Percentiles rank a stretch among this genome's conserved stretches.
Evolutionary conservation across 2,329 filamentous ascomycete species (phyloP).

Genomic region (Verruconis gallopava): DNA sequence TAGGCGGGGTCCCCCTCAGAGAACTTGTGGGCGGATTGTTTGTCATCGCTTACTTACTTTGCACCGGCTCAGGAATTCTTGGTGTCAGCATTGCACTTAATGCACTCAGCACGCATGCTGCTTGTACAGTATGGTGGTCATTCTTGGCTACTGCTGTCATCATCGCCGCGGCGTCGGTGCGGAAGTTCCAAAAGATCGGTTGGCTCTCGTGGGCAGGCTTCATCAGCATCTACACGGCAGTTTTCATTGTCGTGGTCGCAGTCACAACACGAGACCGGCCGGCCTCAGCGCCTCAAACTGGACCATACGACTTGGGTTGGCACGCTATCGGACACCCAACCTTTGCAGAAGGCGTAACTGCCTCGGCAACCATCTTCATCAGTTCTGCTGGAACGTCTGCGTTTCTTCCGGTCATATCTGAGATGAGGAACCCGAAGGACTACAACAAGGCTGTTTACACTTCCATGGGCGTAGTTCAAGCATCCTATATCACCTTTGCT

Average conservation of each 20-base stretch:
- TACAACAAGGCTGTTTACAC: constrained; percentile 48
- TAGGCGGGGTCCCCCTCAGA: constrained; percentile 39
- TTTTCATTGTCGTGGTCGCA: constrained; percentile 40
- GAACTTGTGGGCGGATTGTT: constrained; percentile 45
- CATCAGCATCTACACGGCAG: constrained; percentile 42
- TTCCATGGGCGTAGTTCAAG: constrained; percentile 45
- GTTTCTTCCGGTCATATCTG: constrained; percentile 51
- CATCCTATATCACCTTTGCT: constrained; percentile 44
- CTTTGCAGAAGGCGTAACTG: constrained; percentile 47
- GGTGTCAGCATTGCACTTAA: constrained; percentile 48
- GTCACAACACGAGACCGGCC: constrained; percentile 46
- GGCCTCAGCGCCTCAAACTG: constrained; percentile 46
- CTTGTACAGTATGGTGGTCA: constrained; percentile 47
- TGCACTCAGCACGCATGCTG: constrained; percentile 42
- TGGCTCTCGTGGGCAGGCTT: constrained; percentile 50
- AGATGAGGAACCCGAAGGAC: constrained; percentile 48
- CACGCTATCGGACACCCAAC: constrained; percentile 41
- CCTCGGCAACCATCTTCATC: constrained; percentile 46
- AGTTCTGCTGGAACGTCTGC: constrained; percentile 46
- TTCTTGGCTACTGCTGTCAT: constrained; percentile 40
- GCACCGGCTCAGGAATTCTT: constrained; percentile 44
- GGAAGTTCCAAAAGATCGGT: constrained; percentile 47
- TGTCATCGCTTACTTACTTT: constrained; percentile 44
- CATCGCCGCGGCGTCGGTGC: constrained; percentile 37
- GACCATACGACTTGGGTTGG: constrained; percentile 47